Conservation (phyloP, 768 basidiomycete species). For the Tylopilus sp. region DNA sequence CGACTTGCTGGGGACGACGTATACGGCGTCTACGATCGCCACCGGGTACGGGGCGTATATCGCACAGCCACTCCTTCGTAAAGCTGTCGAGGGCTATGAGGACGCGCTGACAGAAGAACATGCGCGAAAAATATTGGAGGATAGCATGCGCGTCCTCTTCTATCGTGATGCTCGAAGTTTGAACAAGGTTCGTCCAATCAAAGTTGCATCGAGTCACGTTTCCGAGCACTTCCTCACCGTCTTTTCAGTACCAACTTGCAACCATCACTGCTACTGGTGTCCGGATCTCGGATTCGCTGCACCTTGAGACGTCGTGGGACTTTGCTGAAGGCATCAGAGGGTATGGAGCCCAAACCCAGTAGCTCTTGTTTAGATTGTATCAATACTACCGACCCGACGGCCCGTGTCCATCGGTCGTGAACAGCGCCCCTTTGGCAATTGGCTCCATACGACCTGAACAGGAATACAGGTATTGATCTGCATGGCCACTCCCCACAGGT, state of each 20-base stretch:
- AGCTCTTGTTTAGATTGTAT: slow-evolving; percentile 18
- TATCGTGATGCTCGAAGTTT: slow-evolving; percentile 95
- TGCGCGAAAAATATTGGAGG: slow-evolving; percentile 73
- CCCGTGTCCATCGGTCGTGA: not conserved
- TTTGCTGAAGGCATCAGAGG: slow-evolving; percentile 93
- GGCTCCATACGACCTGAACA: not conserved
- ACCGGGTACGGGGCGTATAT: slow-evolving; percentile 94
- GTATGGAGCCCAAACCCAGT: slow-evolving; percentile 91
- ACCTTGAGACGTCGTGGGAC: slow-evolving; percentile 77
- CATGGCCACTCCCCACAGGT: not conserved
- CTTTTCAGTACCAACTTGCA: slow-evolving; percentile 89
- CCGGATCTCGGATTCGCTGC: slow-evolving; percentile 72
- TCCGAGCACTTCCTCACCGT: not conserved
- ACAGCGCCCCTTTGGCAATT: not conserved
- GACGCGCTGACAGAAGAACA: slow-evolving; percentile 73
- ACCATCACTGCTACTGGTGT: slow-evolving; percentile 77
- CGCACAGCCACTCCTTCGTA: slow-evolving; percentile 88
- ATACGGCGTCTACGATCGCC: slow-evolving; percentile 87
- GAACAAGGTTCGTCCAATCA: slow-evolving; percentile 69
- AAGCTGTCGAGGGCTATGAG: slow-evolving; percentile 83
- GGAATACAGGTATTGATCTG: not conserved
- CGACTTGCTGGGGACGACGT: slow-evolving; percentile 95
- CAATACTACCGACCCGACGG: slow-evolving; percentile 1
- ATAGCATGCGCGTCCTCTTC: slow-evolving; percentile 90
- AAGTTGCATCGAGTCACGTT: not conserved